Conservation (phyloP, 2,329 filamentous ascomycete genomes). For the Albophoma yamanashiensis region DNA sequence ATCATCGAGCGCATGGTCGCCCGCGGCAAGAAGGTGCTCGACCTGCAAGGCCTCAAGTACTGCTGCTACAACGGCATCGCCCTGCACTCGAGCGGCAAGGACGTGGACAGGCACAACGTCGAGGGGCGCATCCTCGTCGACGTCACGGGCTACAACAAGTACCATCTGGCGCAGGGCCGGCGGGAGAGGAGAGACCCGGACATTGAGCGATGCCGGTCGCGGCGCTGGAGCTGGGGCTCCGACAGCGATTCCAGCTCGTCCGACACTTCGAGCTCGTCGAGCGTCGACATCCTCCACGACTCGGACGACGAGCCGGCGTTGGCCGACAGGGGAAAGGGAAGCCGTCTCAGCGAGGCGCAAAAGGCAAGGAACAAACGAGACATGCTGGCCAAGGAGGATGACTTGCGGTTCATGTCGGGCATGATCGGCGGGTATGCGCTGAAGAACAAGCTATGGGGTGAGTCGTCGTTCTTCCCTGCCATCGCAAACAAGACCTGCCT, state of each 20-base stretch:
- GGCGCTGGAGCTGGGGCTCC: not conserved
- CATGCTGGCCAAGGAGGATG: conserved; percentile 25
- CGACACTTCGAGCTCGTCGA: not conserved
- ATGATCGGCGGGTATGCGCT: conserved; percentile 32
- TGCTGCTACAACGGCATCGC: conserved; percentile 30
- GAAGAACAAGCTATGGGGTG: conserved; percentile 35
- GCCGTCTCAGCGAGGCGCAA: conserved; percentile 19
- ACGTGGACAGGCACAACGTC: conserved; percentile 22
- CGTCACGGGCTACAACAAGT: conserved; percentile 29
- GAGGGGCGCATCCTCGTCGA: conserved; percentile 30
- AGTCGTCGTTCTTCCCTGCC: conserved; percentile 6
- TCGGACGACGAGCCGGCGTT: conserved; percentile 1
- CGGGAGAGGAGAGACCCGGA: conserved; percentile 22
- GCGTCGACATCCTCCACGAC: not conserved
- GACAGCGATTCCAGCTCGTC: not conserved
- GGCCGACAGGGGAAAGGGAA: conserved; percentile 6
- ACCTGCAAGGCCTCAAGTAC: conserved; percentile 30
- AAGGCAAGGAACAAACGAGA: conserved; percentile 26
- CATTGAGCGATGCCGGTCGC: conserved; percentile 10
- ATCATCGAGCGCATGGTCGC: conserved; percentile 17
- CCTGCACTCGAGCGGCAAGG: conserved; percentile 9
- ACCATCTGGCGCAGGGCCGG: conserved; percentile 23
- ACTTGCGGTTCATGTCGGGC: conserved; percentile 30
- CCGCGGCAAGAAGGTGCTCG: conserved; percentile 28
- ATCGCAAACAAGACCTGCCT: not conserved